Percentiles rank a stretch among this genome's conserved stretches.
phyloP scores from a whole-genome alignment of 2,329 filamentous ascomycete genomes.

The Fusarium odoratissimum region DNA sequence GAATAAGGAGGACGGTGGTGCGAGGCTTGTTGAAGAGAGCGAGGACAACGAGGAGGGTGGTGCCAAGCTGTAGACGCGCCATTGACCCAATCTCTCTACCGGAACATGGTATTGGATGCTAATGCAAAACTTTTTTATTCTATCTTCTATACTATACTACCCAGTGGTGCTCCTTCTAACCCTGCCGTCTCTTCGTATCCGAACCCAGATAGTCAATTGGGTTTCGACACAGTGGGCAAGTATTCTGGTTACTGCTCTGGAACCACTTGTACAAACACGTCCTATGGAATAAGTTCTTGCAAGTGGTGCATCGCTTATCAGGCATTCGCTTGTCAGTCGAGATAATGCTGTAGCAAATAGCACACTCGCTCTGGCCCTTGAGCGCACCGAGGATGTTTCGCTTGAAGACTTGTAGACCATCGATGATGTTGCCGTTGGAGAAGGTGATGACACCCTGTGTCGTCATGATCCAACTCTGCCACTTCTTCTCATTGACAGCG shows the following conservation, averaged over 20 bases:
- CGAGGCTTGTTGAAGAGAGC: background rate
- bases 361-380: slow-evolving; percentile 94
- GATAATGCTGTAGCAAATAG: slow-evolving; percentile 97
- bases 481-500: slow-evolving; percentile 89
- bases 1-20: background rate
- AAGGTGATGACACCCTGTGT: slow-evolving; percentile 95
- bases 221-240: slow-evolving; percentile 92
- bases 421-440: slow-evolving; percentile 87
- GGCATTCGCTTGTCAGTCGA: slow-evolving; percentile 89
- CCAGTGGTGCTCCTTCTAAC: background rate
- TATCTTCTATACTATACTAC: background rate
- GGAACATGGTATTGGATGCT: background rate
- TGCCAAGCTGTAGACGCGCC: background rate
- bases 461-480: slow-evolving; percentile 89
- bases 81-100: background rate
- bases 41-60: slow-evolving; percentile 3
- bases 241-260: slow-evolving; percentile 89
- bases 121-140: slow-evolving; percentile 22
- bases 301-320: slow-evolving; percentile 90
- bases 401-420: slow-evolving; percentile 86
- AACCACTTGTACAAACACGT: slow-evolving; percentile 97
- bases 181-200: slow-evolving; percentile 55
- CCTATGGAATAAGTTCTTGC: slow-evolving; percentile 93
- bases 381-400: slow-evolving; percentile 88
- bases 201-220: slow-evolving; percentile 74